Evolutionary conservation across 805 yeast genomes (phyloP), one percentile per base, ranked within the genome.

Genomic region (Zygosaccharomyces bisporus): DNA sequence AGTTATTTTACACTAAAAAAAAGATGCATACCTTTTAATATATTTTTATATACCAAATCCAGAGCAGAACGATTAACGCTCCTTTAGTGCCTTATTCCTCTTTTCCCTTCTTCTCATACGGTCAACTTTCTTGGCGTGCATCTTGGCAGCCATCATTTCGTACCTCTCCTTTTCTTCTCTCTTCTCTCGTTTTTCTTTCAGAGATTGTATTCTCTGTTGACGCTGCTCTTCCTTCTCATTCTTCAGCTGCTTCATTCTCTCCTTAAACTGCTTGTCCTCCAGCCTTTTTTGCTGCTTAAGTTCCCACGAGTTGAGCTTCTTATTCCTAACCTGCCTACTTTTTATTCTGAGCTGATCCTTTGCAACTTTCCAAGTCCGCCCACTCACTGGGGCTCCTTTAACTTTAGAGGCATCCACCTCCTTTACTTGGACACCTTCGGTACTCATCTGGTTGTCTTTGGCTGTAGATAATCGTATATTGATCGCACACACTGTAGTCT

Each of bases 91-190:
- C 70, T 91, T 91, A 71, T 90, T 91, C 70, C 98, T 82, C 83
- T 91, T 91, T 63, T 91, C 99, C 61, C 84, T 81, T 72, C 84
- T 82, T 70, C 85, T 82, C 69, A 91, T 64, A 68, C 99, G 79
- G 52, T 89, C 98, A 32, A 89, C 86, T 72, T 80, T 85, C 81
- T 89, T 90, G 34, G 84, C 84, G 62, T 88, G 91, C 95, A 91
- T 86, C 67, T 84, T 87, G 45, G 78, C 75, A 9, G 95, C 93
- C 61, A 91, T 63, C 60, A 73, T 73, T 58, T 85, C 95, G 60
- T 81, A 86, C 57, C 99, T 78, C 63, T 91, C 97, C 66, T 79
- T 80, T 66, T 91, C 99, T 46, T 77, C 96, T 72, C 83, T 84
- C 64, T 79, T 77, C 55, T 81, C 89, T 60, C 84, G 77, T 66